Evolutionary conservation across 805 yeast species (phyloP), one percentile per base, ranked within the genome.

Genomic region (Huiozyma naganishii): DNA sequence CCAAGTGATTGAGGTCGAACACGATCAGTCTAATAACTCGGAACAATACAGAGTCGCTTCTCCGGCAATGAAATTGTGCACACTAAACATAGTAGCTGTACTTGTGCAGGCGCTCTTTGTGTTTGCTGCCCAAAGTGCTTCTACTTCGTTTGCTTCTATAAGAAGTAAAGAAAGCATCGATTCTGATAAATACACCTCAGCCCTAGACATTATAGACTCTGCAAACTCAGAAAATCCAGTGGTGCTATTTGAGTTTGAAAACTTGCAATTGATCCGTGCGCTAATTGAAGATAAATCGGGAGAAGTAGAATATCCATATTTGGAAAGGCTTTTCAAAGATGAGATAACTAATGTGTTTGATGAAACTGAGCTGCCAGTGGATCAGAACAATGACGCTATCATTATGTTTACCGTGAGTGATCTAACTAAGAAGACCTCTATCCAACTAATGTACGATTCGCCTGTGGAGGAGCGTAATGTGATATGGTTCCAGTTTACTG

Each of bases 401-500:
- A 39, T 36, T 17, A 36, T 29, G 12, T 42, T 36, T 12, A 35
- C 30, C 27, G 33, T 52, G 32, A 40, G 42, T 17, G 48, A 48
- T 23, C 29, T 61, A 27, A 17, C 23, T 4, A 52, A 58, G 7
- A 41, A 45, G 8, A 41, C 51, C 30, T 51, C 54, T 8, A 42
- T 55, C n/a, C 53, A 52, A 10, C 38, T 53, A 7, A 43, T 61
- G 27, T 52, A 51, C 40, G 51, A 52, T 32, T 40, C 45, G 27
- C 42, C 50, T 12, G 36, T 53, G 17, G 49, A 50, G 11, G 51
- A 48, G n/a, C 49, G 53, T 32, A 39, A 42, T 32, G 43, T 52
- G 10, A 42, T 58, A 32, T 46, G 58, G 43, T 54, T 61, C 40
- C 44, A 55, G 27, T 55, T 61, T 28, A 45, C 47, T 9, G 48